Conservation (phyloP, 1,284 basidiomycete genomes). For the Pyrrhoderma lamaoense region DNA sequence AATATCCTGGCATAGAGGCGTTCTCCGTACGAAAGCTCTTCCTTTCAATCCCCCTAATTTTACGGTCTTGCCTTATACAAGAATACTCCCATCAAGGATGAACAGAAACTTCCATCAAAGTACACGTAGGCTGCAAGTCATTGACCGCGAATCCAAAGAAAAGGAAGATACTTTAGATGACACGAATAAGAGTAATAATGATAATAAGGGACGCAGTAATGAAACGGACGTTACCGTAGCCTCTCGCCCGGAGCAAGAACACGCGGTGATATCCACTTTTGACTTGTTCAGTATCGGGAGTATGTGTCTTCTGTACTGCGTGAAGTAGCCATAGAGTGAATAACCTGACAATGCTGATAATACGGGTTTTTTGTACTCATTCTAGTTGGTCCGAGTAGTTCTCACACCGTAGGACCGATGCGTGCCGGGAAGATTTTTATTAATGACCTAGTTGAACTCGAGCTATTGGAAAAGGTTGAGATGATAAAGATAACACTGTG, state of each 20-base stretch:
- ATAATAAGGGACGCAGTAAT: not conserved
- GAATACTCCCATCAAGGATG: too few species aligned
- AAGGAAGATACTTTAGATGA: not conserved
- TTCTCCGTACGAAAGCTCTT: too few species aligned
- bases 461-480: constrained; percentile 68
- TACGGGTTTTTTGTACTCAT: constrained; percentile 4
- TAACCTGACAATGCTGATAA: constrained; percentile 14
- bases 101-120: too few species aligned
- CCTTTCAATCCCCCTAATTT: too few species aligned
- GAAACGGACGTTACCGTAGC: not conserved
- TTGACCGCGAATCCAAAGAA: too few species aligned
- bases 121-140: too few species aligned
- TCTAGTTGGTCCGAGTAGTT: constrained; percentile 49
- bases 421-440: constrained; percentile 86
- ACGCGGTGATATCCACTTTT: constrained; percentile 90
- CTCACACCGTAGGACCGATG: constrained; percentile 87
- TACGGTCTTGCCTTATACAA: too few species aligned
- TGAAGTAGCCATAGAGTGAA: constrained; percentile 28
- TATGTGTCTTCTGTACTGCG: constrained; percentile 25
- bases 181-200: not conserved
- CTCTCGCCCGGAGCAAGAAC: constrained; percentile 45
- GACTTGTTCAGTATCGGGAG: constrained; percentile 93
- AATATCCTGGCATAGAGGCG: too few species aligned
- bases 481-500: constrained; percentile 83
- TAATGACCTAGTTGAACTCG: constrained; percentile 62